Percentiles rank a stretch among this genome's conserved stretches.
These are phyloP conservation scores for Phaffia tasmanica DNA, from an alignment of 768 basidiomycete genomes.

Conservation along the genomic window DNA sequence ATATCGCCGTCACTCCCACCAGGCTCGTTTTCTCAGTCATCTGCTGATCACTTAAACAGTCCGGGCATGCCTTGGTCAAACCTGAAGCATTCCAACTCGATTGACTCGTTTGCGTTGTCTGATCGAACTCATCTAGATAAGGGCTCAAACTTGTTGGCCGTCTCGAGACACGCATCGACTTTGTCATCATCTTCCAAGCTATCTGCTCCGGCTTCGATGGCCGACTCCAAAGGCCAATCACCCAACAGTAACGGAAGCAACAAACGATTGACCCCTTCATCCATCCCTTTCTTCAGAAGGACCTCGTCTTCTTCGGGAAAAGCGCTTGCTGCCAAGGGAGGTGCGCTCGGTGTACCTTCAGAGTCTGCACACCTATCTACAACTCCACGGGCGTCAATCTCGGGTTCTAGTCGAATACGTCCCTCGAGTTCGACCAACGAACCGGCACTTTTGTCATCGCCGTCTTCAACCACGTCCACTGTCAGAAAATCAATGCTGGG, in stretches of 20 bases:
- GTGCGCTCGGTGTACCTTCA: too few species aligned
- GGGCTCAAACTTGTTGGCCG: background rate
- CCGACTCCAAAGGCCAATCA: background rate
- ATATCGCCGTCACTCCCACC: conserved; percentile 38
- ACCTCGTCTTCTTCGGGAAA: conserved; percentile 78
- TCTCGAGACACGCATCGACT: background rate
- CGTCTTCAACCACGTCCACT: conserved; percentile 34
- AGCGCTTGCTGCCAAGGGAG: conserved; percentile 30
- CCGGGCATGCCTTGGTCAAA: conserved; percentile 14
- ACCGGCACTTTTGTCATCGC: conserved; percentile 26
- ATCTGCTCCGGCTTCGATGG: conserved; percentile 16
- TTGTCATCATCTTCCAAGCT: conserved; percentile 1
- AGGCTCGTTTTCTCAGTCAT: conserved; percentile 46
- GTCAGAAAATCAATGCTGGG: conserved; percentile 35
- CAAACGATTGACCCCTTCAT: conserved; percentile 78
- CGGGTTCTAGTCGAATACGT: conserved; percentile 7
- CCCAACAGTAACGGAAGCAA: conserved; percentile 10
- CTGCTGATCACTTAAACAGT: conserved; percentile 9
- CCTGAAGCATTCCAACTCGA: conserved; percentile 14
- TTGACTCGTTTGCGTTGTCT: conserved; percentile 2
- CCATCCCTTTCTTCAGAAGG: conserved; percentile 86
- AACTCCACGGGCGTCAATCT: conserved; percentile 12
- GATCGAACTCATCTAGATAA: conserved; percentile 12
- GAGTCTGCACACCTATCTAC: conserved; percentile 40
- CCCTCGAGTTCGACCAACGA: conserved; percentile 6